Conservation (phyloP, 768 basidiomycete species). For the Naganishia friedmannii region DNA sequence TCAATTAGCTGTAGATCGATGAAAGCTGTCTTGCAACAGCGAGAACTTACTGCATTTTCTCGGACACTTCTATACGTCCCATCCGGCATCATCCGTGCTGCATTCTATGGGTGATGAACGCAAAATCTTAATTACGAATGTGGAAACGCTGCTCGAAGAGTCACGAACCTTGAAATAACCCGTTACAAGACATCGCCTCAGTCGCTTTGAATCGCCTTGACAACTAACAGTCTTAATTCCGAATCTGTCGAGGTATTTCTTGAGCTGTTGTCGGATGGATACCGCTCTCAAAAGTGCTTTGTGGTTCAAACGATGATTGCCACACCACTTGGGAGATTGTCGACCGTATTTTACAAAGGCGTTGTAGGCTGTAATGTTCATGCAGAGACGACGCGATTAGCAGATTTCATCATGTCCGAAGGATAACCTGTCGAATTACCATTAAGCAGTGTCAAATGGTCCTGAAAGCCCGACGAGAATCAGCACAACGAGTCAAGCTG, state of each 20-base stretch:
- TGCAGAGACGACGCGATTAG: not conserved
- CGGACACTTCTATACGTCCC: constrained; percentile 87
- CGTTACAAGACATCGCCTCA: constrained; percentile 83
- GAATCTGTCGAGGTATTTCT: constrained; percentile 91
- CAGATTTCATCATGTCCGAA: not conserved
- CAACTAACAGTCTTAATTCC: constrained; percentile 77
- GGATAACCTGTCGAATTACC: constrained; percentile 56
- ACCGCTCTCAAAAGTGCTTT: constrained; percentile 89
- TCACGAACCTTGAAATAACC: constrained; percentile 68
- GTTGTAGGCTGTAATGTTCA: constrained; percentile 68
- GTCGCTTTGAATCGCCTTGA: constrained; percentile 75
- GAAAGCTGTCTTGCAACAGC: not conserved
- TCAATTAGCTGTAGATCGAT: not conserved
- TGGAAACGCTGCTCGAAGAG: not conserved
- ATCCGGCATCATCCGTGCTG: constrained; percentile 83
- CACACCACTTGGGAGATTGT: constrained; percentile 86
- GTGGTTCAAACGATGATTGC: constrained; percentile 85
- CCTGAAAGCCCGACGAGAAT: constrained; percentile 57
- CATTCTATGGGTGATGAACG: constrained; percentile 61
- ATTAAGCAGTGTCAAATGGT: constrained; percentile 90
- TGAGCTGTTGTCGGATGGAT: constrained; percentile 89
- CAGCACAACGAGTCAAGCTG: not conserved
- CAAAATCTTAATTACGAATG: not conserved
- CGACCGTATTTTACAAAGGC: constrained; percentile 74
- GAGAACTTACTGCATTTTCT: constrained; percentile 68